Evolutionary conservation across 352 stramenopile species (phyloP), one percentile per base, ranked within the genome.

Genomic region (Phytophthora sp.): DNA sequence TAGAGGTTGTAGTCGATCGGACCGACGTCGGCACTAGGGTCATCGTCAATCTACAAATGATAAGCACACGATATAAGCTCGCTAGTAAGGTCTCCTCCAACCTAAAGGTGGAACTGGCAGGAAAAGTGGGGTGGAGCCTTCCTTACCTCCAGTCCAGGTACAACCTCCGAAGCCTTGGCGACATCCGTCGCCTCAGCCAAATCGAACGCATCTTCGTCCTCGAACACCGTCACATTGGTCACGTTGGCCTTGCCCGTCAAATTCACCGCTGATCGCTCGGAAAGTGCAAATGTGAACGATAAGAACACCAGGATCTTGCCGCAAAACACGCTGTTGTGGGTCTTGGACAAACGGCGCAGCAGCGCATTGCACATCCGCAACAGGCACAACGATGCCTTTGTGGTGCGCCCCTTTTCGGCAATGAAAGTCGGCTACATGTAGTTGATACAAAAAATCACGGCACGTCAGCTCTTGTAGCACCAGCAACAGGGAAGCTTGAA

Each of bases 1-100:
- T 98, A 98, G 49, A 98, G 65, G 31, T 93, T 92, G 74, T 97
- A 98, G 63, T 97, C 86, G 36, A 97, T 91, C 11, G 85, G 86
- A 0, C 74, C 74, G 1, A 73, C 73, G 30, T 89, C 82, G 1
- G 59, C 46, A 23, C 33, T 73, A 29, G 75, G 62, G 24, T 88
- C 68, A 41, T 69, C 82, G 35, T 89, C 79, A 45, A 88, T 77
- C 79, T 91, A 30, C 13, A 64, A 15, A 73, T 4, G 24, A 26
- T 6, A 51, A 20, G 23, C 23, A 51, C 38, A 26, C 20, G 61
- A n/a, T 41, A 31, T 64, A 16, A 57, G 51, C 2, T 69, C 7
- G 26, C 2, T 36, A n/a, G n/a, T n/a, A n/a, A n/a, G n/a, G n/a
- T n/a, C n/a, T n/a, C 0, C 0, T 39, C 29, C 16, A 44, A 31